Base-by-base conservation (phyloP, 1,284 basidiomycete genomes). In the Dichomitus squalens region DNA sequence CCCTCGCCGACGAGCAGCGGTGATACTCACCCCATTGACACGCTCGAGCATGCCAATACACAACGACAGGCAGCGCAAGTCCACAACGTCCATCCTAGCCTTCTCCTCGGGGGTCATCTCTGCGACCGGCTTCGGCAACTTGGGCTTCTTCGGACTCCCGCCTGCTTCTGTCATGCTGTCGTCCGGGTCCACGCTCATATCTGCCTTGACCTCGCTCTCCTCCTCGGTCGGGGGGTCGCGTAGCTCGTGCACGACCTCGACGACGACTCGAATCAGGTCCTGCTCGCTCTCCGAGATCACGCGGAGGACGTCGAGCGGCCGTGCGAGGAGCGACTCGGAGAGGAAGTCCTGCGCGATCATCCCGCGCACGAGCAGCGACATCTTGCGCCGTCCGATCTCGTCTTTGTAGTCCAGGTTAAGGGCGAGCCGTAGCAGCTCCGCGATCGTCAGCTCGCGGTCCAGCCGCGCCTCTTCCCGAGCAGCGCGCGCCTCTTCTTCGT, bases 31-130 rank as follows among this genome's bases (percentile, higher is more conserved):
- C 21, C 92, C 87, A 65, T 95, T 88, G 21, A 96, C 93, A 16
- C 95, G 85, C 75, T 98, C 95, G 6, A 98, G 79, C 81, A 98
- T 88, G 0, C 89, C 90, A 44, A 92, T 94, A 61, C 93, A 95
- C 27, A 99, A 81, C n/a, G 84, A 78, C n/a, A 97, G 75, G 70
- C 92, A 95, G 16, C 93, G 79, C 58, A 96, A 64, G 66, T 97
- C 94, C 14, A 87, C 84, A n/a, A 86, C 71, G 58, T 93, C 92
- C 18, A 81, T 83, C 23, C 79, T 74, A 21, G 76, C 77, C 21
- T 79, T 76, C 66, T 90, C 86, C 64, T 87, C 87, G 0, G 79
- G 73, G 0, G 76, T 76, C 78, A 88, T 81, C 41, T 84, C 79
- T 3, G 77, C 68, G 6, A 73, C 70, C 7, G 75, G 68, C 65